A percentile compares a stretch with the other conserved stretches of the same genome.
Conservation (phyloP, 805 yeast genomes). For the Ogataea pini region DNA sequence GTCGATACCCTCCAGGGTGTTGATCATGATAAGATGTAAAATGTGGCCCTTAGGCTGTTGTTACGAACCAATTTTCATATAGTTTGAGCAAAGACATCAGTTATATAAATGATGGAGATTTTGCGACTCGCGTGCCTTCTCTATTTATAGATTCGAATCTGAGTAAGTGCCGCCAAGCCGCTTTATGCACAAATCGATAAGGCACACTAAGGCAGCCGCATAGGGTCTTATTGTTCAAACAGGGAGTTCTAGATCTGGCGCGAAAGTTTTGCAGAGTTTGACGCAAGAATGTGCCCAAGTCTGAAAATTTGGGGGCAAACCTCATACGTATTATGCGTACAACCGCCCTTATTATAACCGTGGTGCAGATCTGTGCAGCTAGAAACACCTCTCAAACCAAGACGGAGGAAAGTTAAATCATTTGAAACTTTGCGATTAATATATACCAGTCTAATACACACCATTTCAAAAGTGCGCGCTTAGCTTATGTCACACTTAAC, state of each 20-base stretch:
- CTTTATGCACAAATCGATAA: background rate
- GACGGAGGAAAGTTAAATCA: background rate
- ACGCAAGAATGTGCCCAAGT: background rate
- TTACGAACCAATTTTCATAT: too few relatives aligned
- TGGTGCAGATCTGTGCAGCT: background rate
- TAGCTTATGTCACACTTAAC: too few relatives aligned
- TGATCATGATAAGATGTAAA: background rate
- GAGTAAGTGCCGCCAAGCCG: background rate
- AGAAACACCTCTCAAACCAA: slow-evolving; percentile 1
- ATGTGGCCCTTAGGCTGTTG: too few relatives aligned
- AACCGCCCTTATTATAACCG: background rate
- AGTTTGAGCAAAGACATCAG: too few relatives aligned
- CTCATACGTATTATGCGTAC: background rate
- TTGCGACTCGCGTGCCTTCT: slow-evolving; percentile 1
- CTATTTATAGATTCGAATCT: slow-evolving; percentile 7
- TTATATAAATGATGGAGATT: background rate
- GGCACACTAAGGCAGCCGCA: background rate
- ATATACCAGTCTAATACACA: background rate
- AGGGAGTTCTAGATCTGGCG: background rate
- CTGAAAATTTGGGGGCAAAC: background rate
- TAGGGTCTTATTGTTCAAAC: background rate
- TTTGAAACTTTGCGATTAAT: background rate
- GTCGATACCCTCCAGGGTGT: slow-evolving; percentile 16
- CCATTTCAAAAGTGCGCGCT: too few relatives aligned
- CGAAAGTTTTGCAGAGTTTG: background rate